A percentile compares a stretch with the other conserved stretches of the same genome.
Conservation (phyloP, 2,329 filamentous ascomycete species). For the Fusarium annulatum region DNA sequence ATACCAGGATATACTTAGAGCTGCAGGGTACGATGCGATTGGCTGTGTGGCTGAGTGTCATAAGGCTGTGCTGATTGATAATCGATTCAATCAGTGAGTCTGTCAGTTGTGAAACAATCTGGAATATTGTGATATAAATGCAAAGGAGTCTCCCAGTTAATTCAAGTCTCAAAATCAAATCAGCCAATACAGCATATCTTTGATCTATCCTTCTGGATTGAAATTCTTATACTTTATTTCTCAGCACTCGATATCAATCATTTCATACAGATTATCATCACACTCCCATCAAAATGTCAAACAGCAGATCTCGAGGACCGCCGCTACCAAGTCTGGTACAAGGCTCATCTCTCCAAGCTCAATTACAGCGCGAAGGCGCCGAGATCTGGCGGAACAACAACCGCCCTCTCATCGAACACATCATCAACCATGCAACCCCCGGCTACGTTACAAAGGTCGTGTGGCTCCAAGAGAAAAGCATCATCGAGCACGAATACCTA, state of each 20-base stretch:
- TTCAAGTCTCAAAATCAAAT: neutral
- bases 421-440: neutral
- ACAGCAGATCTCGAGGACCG: neutral
- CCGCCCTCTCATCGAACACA: neutral
- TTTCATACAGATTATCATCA: fast-evolving
- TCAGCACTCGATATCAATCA: no score
- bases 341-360: neutral
- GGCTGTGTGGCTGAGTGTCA: neutral
- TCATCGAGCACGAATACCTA: neutral
- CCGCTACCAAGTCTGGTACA: neutral
- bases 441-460: neutral
- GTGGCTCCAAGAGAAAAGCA: neutral
- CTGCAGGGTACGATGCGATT: neutral
- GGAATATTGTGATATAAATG: neutral
- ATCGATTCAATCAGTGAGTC: neutral
- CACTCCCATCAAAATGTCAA: neutral
- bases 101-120: fast-evolving
- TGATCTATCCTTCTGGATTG: no score
- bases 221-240: no score
- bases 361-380: neutral
- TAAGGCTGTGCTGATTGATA: neutral
- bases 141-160: no score
- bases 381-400: neutral
- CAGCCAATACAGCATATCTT: no score
- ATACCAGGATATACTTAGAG: neutral